phyloP scores from a whole-genome alignment of 176 grass and related monocot genomes.

The Avena atlantica region DNA sequence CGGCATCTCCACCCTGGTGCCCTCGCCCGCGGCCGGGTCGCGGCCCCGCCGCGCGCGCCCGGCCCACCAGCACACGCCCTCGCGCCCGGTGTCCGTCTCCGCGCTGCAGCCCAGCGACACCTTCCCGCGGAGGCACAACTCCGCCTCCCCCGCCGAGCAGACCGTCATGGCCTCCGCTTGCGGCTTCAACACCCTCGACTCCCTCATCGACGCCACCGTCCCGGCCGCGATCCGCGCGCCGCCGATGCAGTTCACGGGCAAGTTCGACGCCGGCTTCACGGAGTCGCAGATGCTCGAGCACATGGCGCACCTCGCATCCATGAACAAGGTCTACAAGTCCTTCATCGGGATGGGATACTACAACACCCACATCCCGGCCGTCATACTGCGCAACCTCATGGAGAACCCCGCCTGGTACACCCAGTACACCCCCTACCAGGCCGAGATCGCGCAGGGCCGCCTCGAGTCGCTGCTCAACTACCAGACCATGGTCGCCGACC shows the following conservation, averaged over 20 bases:
- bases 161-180: slow-evolving; percentile 66
- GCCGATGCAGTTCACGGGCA: slow-evolving; percentile 58
- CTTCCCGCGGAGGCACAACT: slow-evolving; percentile 93
- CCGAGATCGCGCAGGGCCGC: slow-evolving; percentile 97
- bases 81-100: slow-evolving; percentile 45
- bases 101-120: slow-evolving; percentile 89
- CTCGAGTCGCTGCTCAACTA: slow-evolving; percentile 98
- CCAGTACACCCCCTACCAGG: slow-evolving; percentile 99
- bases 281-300: slow-evolving; percentile 92
- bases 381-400: slow-evolving; percentile 95
- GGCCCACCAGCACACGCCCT: slow-evolving; percentile 48
- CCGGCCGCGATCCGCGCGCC: slow-evolving; percentile 66
- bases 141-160: slow-evolving; percentile 77
- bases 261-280: slow-evolving; percentile 81
- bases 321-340: slow-evolving; percentile 84
- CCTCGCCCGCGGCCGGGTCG: slow-evolving; percentile 1
- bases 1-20: slow-evolving; percentile 51
- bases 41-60: neutral
- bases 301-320: slow-evolving; percentile 75
- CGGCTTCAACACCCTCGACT: slow-evolving; percentile 71
- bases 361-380: slow-evolving; percentile 74
- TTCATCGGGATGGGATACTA: slow-evolving; percentile 99
- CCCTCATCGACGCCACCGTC: slow-evolving; percentile 84
- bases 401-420: slow-evolving; percentile 99
- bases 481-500: slow-evolving; percentile 94